Evolutionary conservation across 257 asterid genomes (phyloP).

Genomic region (Solanum verrucosum): DNA sequence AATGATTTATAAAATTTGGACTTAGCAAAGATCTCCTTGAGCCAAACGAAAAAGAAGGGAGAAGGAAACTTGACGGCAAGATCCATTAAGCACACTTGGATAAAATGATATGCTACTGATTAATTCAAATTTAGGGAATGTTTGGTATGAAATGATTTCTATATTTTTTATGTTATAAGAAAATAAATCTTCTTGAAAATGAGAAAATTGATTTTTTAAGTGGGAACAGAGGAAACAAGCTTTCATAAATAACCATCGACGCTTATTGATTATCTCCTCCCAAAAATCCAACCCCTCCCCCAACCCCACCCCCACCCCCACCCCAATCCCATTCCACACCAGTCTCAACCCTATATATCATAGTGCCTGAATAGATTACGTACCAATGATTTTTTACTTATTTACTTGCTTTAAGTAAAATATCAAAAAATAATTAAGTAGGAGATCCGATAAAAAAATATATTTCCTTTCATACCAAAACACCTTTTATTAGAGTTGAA

Average conservation of each 20-base stretch:
- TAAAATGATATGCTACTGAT: too few relatives aligned
- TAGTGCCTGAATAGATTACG: not conserved
- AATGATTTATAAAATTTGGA: not conserved
- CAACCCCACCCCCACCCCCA: too few relatives aligned
- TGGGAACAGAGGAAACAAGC: not conserved
- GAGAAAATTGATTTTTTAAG: not conserved
- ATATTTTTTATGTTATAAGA: not conserved
- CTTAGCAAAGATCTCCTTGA: not conserved
- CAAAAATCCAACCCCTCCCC: not conserved
- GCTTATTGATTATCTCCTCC: not conserved
- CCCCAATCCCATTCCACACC: too few relatives aligned
- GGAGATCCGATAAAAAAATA: not conserved
- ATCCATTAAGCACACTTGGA: not conserved
- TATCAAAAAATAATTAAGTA: not conserved
- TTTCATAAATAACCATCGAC: rapidly evolving
- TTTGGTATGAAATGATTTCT: not conserved
- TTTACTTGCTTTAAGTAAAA: not conserved
- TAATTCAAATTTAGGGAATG: not conserved
- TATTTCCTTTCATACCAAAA: not conserved
- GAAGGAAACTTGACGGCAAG: not conserved
- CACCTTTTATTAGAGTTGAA: not conserved
- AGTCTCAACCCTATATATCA: not conserved
- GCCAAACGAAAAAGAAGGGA: too few relatives aligned
- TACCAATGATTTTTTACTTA: not conserved
- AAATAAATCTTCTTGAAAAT: not conserved